A percentile compares a stretch with the other conserved stretches of the same genome.
Evolutionary conservation across 495 filamentous ascomycete genomes (phyloP).

Genomic region (Apodospora peruviana): DNA sequence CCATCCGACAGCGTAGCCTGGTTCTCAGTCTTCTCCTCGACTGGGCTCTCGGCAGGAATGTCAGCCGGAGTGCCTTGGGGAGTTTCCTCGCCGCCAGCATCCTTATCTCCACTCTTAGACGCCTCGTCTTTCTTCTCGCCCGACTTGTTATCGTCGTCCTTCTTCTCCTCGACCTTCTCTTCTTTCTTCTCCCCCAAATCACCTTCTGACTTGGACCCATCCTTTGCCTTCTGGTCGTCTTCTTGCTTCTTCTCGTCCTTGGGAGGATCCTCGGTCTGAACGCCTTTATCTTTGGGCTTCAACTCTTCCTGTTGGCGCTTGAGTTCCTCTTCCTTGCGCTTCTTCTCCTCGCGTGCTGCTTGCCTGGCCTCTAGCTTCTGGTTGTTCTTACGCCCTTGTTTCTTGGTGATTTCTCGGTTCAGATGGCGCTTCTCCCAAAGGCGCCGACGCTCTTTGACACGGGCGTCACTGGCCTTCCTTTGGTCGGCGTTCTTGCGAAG

Average conservation of each 20-base stretch:
- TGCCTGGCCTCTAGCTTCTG: slow-evolving; percentile 28
- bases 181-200: slow-evolving; percentile 8
- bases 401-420: slow-evolving; percentile 36
- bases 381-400: slow-evolving; percentile 44
- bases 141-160: slow-evolving; percentile 10
- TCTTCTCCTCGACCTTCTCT: slow-evolving; percentile 8
- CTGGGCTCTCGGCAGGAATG: slow-evolving; percentile 20
- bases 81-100: slow-evolving; percentile 13
- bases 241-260: slow-evolving; percentile 26
- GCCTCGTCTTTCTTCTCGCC: slow-evolving; percentile 11
- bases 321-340: slow-evolving; percentile 32
- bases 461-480: slow-evolving; percentile 43
- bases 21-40: slow-evolving; percentile 20
- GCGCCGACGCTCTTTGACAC: slow-evolving; percentile 37
- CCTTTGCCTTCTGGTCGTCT: slow-evolving; percentile 24
- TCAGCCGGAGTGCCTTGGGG: slow-evolving; percentile 19
- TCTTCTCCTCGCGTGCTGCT: slow-evolving; percentile 31
- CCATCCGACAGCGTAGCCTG: slow-evolving; percentile 4
- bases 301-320: slow-evolving; percentile 31
- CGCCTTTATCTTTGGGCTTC: slow-evolving; percentile 7
- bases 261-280: background rate
- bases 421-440: slow-evolving; percentile 45
- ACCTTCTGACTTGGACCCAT: slow-evolving; percentile 13
- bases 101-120: background rate
- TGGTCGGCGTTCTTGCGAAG: slow-evolving; percentile 42